Evolutionary conservation across 208 protist species (phyloP), one percentile per base, ranked within the genome.

Genomic region (Leishmania lainsoni): DNA sequence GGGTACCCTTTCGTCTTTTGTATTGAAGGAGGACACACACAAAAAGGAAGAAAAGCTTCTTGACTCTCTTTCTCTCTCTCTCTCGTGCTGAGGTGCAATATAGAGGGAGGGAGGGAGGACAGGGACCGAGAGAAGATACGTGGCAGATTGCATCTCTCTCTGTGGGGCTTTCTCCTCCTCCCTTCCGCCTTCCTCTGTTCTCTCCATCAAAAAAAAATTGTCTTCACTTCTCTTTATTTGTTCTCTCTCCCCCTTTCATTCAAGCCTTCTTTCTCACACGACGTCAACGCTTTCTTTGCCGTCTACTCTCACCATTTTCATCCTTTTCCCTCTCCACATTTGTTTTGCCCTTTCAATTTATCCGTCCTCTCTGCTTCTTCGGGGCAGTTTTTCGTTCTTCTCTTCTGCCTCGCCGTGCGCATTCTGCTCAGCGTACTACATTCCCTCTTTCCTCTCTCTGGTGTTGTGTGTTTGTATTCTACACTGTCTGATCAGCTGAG

Each of bases 241-340:
- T 2, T 66, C 61, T 71, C 26, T 39, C 68, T 48, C 49, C 77
- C 29, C 26, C 66, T 63, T 49, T 17, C 65, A 45, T 45, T 70
- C 16, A 70, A 48, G 35, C 65, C 4, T 70, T 70, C 35, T 70
- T 20, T 35, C 29, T 20, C 65, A n/a, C 29, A 70, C 17, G 32
- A 17, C 65, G 65, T 70, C 65, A 70, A 70, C 65, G 35, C 20
- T 70, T 70, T 70, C 48, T 63, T 75, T 75, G 32, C 52, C 35
- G 39, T 51, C 20, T 63, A 48, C 48, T 65, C 29, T 66, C 39
- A n/a, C 48, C 22, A 56, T 66, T 10, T 75, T 42, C 35, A 39
- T 58, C 12, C 63, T 75, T 66, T 81, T 76, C 49, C 74, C 61
- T n/a, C 74, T 83, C 22, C 35, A 39, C 35, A 39, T 75, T 6